phyloP scores from a whole-genome alignment of 2,329 filamentous ascomycete genomes.

The Arthrocladium fulminans region DNA sequence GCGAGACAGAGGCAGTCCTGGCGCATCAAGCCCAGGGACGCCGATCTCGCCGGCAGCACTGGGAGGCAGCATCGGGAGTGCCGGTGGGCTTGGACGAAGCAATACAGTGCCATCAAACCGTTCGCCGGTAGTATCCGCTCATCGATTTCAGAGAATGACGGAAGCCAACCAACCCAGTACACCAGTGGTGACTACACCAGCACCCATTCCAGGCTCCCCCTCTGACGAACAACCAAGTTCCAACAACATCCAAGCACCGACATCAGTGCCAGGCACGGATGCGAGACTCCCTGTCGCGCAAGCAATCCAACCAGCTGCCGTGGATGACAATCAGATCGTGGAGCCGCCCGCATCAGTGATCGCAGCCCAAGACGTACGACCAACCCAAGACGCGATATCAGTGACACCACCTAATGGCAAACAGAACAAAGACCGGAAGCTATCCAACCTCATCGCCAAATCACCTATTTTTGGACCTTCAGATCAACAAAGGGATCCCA shows the following conservation, averaged over 20 bases:
- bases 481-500: slow-evolving; percentile 45
- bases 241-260: neutral
- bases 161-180: slow-evolving; percentile 13
- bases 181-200: slow-evolving; percentile 7
- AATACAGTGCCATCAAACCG: slow-evolving; percentile 91
- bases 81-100: slow-evolving; percentile 61
- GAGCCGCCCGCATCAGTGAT: neutral
- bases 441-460: slow-evolving; percentile 60
- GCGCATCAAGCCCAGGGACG: slow-evolving; percentile 59
- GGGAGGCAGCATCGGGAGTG: slow-evolving; percentile 32
- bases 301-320: neutral
- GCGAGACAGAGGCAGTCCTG: slow-evolving; percentile 54
- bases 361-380: neutral
- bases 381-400: neutral
- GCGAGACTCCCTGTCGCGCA: neutral
- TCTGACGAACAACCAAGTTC: neutral
- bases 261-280: neutral
- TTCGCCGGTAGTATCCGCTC: slow-evolving; percentile 61
- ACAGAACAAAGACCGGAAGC: slow-evolving; percentile 50
- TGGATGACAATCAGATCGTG: neutral
- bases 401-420: slow-evolving; percentile 4
- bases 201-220: slow-evolving; percentile 6
- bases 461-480: slow-evolving; percentile 50
- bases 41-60: slow-evolving; percentile 36
- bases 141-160: slow-evolving; percentile 51